These are phyloP conservation scores for Plantago major DNA, from an alignment of 257 asterid species.

Conservation along the genomic window DNA sequence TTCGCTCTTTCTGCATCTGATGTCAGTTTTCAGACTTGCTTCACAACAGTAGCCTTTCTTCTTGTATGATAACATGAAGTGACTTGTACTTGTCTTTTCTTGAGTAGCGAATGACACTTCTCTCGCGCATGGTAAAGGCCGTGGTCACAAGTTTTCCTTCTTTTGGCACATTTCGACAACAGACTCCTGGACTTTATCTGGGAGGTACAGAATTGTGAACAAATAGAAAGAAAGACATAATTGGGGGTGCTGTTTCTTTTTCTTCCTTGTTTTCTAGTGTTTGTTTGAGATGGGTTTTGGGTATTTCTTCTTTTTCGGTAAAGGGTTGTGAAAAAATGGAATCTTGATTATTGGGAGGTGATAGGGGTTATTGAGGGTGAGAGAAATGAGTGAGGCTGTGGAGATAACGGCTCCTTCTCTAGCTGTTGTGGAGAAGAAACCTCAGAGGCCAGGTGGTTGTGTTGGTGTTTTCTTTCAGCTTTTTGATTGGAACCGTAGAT, in stretches of 20 bases:
- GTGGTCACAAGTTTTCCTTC: conserved; percentile 16
- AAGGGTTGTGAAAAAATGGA: conserved; percentile 8
- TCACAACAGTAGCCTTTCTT: conserved; percentile 27
- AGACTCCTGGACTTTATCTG: conserved; percentile 20
- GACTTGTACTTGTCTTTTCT: conserved; percentile 19
- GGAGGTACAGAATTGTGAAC: too few species aligned
- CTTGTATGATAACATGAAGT: conserved; percentile 25
- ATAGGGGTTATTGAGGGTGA: conserved; percentile 13
- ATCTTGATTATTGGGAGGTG: conserved; percentile 19
- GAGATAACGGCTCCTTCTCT: conserved; percentile 51
- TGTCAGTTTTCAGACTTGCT: conserved; percentile 43
- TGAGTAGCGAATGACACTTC: too few species aligned
- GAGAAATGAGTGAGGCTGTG: conserved; percentile 51
- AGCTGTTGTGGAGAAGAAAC: conserved; percentile 74
- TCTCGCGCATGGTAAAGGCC: conserved; percentile 31
- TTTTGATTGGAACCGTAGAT: conserved; percentile 87
- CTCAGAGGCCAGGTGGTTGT: conserved; percentile 80
- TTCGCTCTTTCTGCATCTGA: conserved; percentile 31
- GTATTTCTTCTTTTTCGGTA: conserved; percentile 7
- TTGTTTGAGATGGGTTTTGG: conserved; percentile 21
- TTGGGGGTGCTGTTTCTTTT: conserved; percentile 21
- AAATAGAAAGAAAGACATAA: conserved; percentile 13
- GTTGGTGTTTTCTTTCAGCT: conserved; percentile 85
- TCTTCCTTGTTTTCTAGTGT: conserved; percentile 13
- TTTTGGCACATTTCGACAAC: conserved; percentile 21